A percentile compares a stretch with the other conserved stretches of the same genome.
phyloP scores from a whole-genome alignment of 139 green algal species.

The Astrephomene gubernaculifera region DNA sequence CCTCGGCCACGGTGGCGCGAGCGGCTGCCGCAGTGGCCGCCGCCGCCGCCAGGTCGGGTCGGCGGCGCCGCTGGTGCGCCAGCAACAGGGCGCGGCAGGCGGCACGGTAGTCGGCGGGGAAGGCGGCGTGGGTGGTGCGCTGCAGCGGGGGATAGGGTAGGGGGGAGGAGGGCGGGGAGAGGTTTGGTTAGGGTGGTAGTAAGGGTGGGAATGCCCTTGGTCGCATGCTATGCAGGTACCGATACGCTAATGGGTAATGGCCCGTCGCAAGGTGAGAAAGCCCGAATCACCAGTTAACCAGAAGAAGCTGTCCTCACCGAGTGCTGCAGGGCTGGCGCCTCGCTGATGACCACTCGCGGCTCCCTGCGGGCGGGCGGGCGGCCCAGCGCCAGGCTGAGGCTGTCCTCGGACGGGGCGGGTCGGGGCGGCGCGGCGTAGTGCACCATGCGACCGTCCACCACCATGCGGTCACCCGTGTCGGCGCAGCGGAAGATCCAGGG shows the following conservation, averaged over 20 bases:
- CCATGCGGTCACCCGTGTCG: slow-evolving; percentile 49
- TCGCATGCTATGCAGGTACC: neutral
- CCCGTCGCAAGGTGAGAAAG: neutral
- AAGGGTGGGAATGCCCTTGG: neutral
- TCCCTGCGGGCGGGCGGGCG: neutral
- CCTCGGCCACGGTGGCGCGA: neutral
- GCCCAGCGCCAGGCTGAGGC: neutral
- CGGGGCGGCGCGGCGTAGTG: slow-evolving; percentile 9
- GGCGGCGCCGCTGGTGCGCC: slow-evolving; percentile 28
- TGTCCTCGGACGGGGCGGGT: no score
- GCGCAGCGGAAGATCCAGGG: slow-evolving; percentile 63
- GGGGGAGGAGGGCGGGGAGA: no score
- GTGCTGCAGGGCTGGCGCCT: slow-evolving; percentile 15
- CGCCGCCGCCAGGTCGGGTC: slow-evolving; percentile 12
- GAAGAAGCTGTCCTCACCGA: neutral
- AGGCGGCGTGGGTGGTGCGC: slow-evolving; percentile 43
- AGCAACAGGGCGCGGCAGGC: slow-evolving; percentile 45
- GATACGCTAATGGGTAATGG: neutral
- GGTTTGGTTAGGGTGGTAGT: neutral
- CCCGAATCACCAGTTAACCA: no score
- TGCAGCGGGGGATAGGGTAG: neutral
- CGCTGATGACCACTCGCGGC: slow-evolving; percentile 22
- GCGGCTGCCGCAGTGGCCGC: slow-evolving; percentile 7
- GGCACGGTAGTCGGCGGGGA: slow-evolving; percentile 40
- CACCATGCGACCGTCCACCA: slow-evolving; percentile 51